phyloP scores from a whole-genome alignment of 805 yeast genomes.

The Candida mattraensis region DNA sequence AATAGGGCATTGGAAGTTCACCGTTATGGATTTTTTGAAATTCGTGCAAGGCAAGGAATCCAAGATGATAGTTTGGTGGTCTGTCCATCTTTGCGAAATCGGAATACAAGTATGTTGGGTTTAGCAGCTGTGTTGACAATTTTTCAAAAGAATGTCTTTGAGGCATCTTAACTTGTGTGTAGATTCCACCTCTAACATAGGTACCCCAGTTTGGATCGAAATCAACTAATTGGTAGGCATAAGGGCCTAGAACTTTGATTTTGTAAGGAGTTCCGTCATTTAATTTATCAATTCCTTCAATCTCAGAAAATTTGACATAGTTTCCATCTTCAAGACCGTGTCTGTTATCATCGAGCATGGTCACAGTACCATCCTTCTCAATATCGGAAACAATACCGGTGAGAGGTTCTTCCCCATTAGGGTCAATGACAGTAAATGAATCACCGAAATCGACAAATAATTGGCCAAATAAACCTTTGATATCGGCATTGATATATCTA shows the following conservation, averaged over 20 bases:
- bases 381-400: conserved; percentile 88
- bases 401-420: conserved; percentile 90
- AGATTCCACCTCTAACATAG: conserved; percentile 82
- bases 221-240: conserved; percentile 71
- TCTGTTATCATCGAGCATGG: conserved; percentile 86
- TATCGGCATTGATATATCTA: conserved; percentile 77
- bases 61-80: conserved; percentile 86
- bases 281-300: conserved; percentile 72
- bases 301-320: conserved; percentile 81
- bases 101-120: conserved; percentile 77
- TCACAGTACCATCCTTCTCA: conserved; percentile 86
- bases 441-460: conserved; percentile 90
- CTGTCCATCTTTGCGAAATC: conserved; percentile 95
- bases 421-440: conserved; percentile 74
- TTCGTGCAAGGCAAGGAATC: conserved; percentile 83
- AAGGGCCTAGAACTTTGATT: conserved; percentile 91
- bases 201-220: conserved; percentile 55
- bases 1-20: conserved; percentile 72
- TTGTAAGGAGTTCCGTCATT: conserved; percentile 74
- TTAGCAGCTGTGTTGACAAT: conserved; percentile 59
- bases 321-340: conserved; percentile 95
- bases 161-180: conserved; percentile 91
- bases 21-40: conserved; percentile 65
- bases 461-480: conserved; percentile 85
- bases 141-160: conserved; percentile 58